Base-by-base conservation (phyloP, 2,329 filamentous ascomycete species). In the Bipolaris bicolor region DNA sequence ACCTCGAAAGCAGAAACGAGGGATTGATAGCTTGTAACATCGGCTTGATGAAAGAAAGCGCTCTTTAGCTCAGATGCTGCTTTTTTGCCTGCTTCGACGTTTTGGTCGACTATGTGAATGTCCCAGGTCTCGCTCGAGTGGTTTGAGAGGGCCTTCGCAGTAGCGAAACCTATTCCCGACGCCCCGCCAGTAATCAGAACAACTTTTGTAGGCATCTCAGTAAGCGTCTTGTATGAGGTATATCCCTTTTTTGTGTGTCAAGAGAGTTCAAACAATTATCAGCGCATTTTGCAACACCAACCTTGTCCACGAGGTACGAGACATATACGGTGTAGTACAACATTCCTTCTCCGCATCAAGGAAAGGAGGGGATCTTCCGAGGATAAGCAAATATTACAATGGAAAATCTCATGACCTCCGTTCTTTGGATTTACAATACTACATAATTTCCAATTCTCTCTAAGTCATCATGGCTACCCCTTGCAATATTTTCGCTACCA, bases 121-220 rank as follows among this genome's bases (percentile, higher is more conserved):
- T 74, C 65, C 77, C 77, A 81, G 24, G 70, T 66, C 46, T 72
- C 72, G 33, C 52, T 7, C 1, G 48, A 44, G 39, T 71, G 72
- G 29, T 68, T 56, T 16, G 71, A 70, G 44, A 81, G 72, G 22
- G 73, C 71, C 63, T 72, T 60, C n/a, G 78, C 77, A 43, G 79
- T 76, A 16, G 75, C 74, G 22, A 81, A 70, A 46, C 79, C 79
- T 64, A 81, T 80, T 26, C 78, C 79, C 2, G 87, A 89, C 2
- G 89, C 90, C 9, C 86, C 90, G 58, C 91, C 91, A 0, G 90
- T 93, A 72, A 95, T 92, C 49, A 95, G 81, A 48, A 90, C 90
- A 22, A 64, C 60, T 55, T 69, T 70, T 15, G 55, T 61, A 0
- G 51, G 24, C 64, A 69, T 70, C 2, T 26, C 45, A 5, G 29